A percentile compares a stretch with the other conserved stretches of the same genome.
Conservation (phyloP, 2,329 filamentous ascomycete genomes). For the Emergomyces orientalis region DNA sequence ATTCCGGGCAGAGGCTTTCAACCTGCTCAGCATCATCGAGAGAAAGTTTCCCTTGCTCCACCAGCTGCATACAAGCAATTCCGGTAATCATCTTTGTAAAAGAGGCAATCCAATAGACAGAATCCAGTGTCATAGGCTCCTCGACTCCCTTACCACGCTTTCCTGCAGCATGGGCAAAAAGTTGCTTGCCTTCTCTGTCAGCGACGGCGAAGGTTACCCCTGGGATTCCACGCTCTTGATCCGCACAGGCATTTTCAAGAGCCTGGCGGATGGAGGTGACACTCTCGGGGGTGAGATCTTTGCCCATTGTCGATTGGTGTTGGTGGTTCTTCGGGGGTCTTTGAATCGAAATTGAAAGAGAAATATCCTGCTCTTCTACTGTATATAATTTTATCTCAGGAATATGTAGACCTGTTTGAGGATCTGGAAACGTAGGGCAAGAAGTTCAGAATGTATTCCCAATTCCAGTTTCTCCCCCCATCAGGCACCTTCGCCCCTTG, state of each 20-base stretch:
- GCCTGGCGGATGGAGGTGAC: conserved; percentile 8
- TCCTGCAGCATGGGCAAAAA: conserved; percentile 43
- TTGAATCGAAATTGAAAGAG: not conserved
- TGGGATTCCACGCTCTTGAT: conserved; percentile 36
- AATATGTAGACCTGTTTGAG: not conserved
- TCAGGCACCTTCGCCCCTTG: too few species aligned
- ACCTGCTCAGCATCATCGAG: conserved; percentile 36
- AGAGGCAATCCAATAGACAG: conserved; percentile 50
- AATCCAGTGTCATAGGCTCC: conserved; percentile 51
- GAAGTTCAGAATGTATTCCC: not conserved
- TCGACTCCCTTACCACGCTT: conserved; percentile 35
- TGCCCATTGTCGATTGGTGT: conserved; percentile 8
- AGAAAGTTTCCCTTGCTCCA: conserved; percentile 35
- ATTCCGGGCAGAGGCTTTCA: conserved; percentile 36
- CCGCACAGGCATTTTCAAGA: conserved; percentile 19
- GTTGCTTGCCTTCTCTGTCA: conserved; percentile 40
- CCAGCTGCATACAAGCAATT: conserved; percentile 41
- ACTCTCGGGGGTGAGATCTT: conserved; percentile 9
- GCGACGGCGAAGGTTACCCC: conserved; percentile 41
- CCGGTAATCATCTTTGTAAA: conserved; percentile 41
- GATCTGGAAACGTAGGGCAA: not conserved
- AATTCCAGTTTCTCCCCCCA: not conserved
- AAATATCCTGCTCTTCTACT: not conserved
- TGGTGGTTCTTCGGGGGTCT: not conserved
- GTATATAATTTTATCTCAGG: not conserved